phyloP scores from a whole-genome alignment of 2,329 filamentous ascomycete species.

The Chaetomium olivaceum region DNA sequence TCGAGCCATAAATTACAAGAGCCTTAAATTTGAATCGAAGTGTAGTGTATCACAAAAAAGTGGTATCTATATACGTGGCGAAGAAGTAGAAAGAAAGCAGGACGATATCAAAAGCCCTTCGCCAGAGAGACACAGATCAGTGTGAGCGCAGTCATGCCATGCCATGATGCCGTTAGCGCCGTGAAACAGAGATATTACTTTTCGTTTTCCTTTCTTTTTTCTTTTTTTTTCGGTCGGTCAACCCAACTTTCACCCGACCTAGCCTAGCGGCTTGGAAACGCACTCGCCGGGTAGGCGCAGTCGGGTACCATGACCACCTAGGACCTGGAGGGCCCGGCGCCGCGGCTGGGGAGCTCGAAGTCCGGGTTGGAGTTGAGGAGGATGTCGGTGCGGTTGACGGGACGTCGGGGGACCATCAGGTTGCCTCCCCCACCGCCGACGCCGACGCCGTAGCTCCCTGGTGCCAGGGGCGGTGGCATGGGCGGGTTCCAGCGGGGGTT shows the following conservation, averaged over 20 bases:
- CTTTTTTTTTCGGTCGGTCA: not conserved
- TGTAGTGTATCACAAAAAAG: constrained; percentile 12
- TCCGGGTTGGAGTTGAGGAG: constrained; percentile 81
- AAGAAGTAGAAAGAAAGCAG: not conserved
- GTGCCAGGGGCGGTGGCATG: constrained; percentile 46
- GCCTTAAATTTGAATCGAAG: constrained; percentile 9
- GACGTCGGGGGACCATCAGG: constrained; percentile 42
- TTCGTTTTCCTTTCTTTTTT: not conserved
- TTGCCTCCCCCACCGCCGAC: not conserved
- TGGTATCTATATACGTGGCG: constrained; percentile 17
- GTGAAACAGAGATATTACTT: not conserved
- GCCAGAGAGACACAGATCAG: not conserved
- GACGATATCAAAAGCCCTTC: not conserved
- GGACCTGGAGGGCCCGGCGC: constrained; percentile 25
- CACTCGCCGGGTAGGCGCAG: constrained; percentile 54
- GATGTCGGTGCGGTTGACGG: constrained; percentile 65
- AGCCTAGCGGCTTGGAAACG: not conserved
- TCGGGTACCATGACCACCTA: constrained; percentile 51
- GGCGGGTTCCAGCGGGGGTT: constrained; percentile 82
- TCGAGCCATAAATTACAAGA: constrained; percentile 9
- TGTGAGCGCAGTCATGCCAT: not conserved
- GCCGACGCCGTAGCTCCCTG: constrained; percentile 41
- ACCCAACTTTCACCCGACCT: constrained; percentile 3
- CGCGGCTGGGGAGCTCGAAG: constrained; percentile 66
- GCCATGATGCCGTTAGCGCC: constrained; percentile 6